A percentile compares a stretch with the other conserved stretches of the same genome.
Conservation (phyloP, 768 basidiomycete genomes). For the Russula dissimulans region DNA sequence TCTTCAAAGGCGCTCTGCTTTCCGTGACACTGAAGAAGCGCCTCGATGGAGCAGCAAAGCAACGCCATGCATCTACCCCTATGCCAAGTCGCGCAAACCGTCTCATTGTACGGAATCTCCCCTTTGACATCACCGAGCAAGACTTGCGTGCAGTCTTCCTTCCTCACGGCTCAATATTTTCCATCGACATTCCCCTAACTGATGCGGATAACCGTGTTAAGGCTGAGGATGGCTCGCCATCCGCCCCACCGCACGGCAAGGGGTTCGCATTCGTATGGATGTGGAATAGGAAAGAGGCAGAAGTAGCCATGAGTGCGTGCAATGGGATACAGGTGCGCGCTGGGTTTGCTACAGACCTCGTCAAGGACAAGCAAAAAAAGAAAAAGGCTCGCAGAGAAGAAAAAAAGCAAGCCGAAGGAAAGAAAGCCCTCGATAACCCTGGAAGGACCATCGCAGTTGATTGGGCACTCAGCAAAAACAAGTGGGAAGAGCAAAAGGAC, state of each 20-base stretch:
- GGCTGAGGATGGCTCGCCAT: conserved; percentile 23
- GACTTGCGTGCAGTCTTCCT: conserved; percentile 83
- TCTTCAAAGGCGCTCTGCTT: conserved; percentile 83
- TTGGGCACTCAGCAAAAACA: conserved; percentile 92
- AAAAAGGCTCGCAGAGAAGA: conserved; percentile 30
- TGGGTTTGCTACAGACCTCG: conserved; percentile 22
- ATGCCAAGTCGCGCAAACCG: conserved; percentile 66
- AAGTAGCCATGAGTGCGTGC: conserved; percentile 27
- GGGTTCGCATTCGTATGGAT: conserved; percentile 98
- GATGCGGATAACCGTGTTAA: conserved; percentile 26
- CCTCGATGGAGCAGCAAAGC: conserved; percentile 55
- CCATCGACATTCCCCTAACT: conserved; percentile 63
- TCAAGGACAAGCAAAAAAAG: conserved; percentile 28
- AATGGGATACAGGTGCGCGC: conserved; percentile 18
- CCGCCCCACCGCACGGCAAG: conserved; percentile 34
- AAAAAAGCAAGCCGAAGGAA: conserved; percentile 30
- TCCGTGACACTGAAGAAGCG: conserved; percentile 84
- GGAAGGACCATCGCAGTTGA: conserved; percentile 83
- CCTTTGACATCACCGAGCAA: conserved; percentile 73
- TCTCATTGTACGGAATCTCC: conserved; percentile 86
- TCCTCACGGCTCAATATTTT: conserved; percentile 79
- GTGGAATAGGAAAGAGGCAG: conserved; percentile 67
- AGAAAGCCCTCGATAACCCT: conserved; percentile 28
- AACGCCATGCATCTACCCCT: conserved; percentile 23
- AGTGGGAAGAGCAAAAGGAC: conserved; percentile 74